These are phyloP conservation scores for Phytophthora constricta DNA, from an alignment of 352 stramenopile species.

Conservation along the genomic window DNA sequence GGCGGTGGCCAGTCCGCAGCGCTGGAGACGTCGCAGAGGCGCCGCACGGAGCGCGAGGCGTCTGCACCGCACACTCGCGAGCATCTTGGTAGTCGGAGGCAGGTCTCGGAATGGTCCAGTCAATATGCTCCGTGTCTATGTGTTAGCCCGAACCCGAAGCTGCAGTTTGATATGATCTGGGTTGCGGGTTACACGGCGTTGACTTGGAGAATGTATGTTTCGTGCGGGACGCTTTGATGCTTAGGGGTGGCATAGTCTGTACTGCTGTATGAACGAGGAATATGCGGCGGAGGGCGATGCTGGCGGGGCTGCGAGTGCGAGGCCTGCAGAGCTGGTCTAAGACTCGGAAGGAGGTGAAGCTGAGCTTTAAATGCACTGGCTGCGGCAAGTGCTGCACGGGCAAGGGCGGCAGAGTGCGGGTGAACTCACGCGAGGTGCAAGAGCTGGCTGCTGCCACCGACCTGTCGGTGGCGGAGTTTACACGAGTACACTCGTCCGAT, in stretches of 20 bases:
- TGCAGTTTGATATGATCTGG: neutral
- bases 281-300: constrained; percentile 1
- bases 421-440: constrained; percentile 67
- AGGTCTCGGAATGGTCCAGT: neutral
- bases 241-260: too few relatives aligned
- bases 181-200: neutral
- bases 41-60: constrained; percentile 7
- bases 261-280: neutral
- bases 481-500: constrained; percentile 40
- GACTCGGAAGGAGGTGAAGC: constrained; percentile 40
- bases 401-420: constrained; percentile 63
- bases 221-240: neutral
- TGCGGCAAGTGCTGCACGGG: constrained; percentile 86
- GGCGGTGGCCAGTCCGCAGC: constrained; percentile 30
- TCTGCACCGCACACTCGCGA: constrained; percentile 24
- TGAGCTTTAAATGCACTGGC: constrained; percentile 74
- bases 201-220: neutral
- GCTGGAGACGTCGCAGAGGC: constrained; percentile 15
- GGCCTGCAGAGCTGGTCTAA: constrained; percentile 46
- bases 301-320: neutral
- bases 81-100: constrained; percentile 24
- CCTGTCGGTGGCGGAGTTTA: constrained; percentile 42
- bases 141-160: neutral
- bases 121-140: constrained; percentile 1
- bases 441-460: constrained; percentile 46